These are phyloP conservation scores for Coemansia sp. DNA, from an alignment of 192 early-diverging fungal genomes.

Conservation along the genomic window DNA sequence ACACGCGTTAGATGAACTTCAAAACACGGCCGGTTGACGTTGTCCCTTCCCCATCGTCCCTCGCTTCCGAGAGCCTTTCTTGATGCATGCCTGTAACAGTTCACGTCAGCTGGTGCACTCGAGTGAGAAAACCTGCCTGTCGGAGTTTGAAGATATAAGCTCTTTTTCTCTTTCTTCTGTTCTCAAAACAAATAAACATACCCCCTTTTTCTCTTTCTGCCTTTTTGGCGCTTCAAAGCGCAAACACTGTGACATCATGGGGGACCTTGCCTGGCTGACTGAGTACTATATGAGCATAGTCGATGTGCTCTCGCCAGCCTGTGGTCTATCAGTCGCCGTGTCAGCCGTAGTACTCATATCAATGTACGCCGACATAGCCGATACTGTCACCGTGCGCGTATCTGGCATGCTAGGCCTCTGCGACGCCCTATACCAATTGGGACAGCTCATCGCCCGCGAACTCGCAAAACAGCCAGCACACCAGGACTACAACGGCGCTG, in stretches of 20 bases:
- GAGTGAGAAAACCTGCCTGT: neutral
- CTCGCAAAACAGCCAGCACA: slow-evolving; percentile 21
- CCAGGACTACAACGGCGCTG: slow-evolving; percentile 18
- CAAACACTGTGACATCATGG: slow-evolving; percentile 3
- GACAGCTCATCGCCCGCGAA: slow-evolving; percentile 41
- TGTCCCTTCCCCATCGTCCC: neutral
- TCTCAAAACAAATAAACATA: neutral
- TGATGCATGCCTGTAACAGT: neutral
- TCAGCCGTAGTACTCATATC: slow-evolving; percentile 36
- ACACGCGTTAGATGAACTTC: neutral
- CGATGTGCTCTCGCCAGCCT: slow-evolving; percentile 49
- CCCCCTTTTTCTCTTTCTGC: neutral
- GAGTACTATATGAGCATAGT: slow-evolving; percentile 45
- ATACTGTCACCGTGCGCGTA: slow-evolving; percentile 45
- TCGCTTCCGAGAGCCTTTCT: neutral
- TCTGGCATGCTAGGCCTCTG: slow-evolving; percentile 46
- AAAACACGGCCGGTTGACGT: neutral
- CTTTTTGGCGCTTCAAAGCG: neutral
- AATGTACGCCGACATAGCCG: slow-evolving; percentile 43
- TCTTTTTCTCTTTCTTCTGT: neutral
- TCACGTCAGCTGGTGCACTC: neutral
- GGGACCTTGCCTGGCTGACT: slow-evolving; percentile 26
- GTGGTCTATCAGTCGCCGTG: slow-evolving; percentile 44
- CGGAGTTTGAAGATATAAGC: neutral
- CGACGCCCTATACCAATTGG: slow-evolving; percentile 43